These are phyloP conservation scores for Conringia planisiliqua DNA, from an alignment of 345 rosid species.

Conservation along the genomic window DNA sequence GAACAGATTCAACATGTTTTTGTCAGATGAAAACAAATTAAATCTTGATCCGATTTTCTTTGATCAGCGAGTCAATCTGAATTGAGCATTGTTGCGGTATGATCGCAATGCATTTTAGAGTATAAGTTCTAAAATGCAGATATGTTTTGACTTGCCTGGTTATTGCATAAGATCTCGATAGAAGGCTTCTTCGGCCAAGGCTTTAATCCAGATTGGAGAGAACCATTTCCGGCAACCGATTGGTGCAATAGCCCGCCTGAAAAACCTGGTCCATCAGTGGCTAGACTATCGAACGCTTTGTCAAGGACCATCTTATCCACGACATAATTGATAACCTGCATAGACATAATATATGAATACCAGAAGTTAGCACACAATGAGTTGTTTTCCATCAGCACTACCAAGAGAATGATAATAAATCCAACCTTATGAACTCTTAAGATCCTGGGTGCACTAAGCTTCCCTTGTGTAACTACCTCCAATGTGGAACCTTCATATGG, in stretches of 20 bases:
- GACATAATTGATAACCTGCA: conserved; percentile 91
- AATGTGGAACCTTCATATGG: conserved; percentile 83
- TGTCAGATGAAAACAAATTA: background rate
- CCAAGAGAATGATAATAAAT: conserved; percentile 5
- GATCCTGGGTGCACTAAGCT: conserved; percentile 96
- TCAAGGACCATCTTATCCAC: conserved; percentile 88
- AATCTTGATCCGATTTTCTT: too few relatives aligned
- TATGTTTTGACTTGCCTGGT: conserved; percentile 59
- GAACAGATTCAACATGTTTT: background rate
- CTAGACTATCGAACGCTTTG: conserved; percentile 60
- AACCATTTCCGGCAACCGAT: conserved; percentile 60
- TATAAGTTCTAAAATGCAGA: too few relatives aligned
- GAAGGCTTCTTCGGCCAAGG: conserved; percentile 83
- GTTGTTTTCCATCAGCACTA: too few relatives aligned
- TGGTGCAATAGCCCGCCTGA: conserved; percentile 60
- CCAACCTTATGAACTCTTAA: conserved; percentile 92
- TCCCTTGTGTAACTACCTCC: conserved; percentile 91
- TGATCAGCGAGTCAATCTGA: too few relatives aligned
- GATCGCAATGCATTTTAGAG: too few relatives aligned
- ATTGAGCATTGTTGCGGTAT: background rate
- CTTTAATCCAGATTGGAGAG: conserved; percentile 60
- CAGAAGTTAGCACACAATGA: background rate
- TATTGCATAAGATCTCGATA: conserved; percentile 90
- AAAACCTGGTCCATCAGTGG: conserved; percentile 53
- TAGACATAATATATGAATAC: conserved; percentile 19